Conservation (phyloP, 345 rosid species). For the Moricandia arvensis region DNA sequence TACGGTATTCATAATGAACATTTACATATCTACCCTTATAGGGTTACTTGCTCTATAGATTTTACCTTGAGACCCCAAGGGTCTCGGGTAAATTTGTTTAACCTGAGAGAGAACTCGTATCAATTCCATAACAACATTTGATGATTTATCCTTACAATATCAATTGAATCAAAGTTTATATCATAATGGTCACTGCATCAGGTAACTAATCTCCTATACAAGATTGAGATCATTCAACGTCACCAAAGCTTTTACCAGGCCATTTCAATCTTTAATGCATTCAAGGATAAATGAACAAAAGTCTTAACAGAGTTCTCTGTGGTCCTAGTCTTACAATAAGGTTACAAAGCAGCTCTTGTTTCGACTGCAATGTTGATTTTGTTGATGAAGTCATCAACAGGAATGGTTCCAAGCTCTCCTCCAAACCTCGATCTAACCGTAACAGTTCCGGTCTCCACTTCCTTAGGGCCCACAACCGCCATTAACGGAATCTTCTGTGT, state of each 20-base stretch:
- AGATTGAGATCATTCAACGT: neutral
- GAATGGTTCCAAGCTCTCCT: slow-evolving; percentile 84
- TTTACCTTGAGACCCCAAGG: no score
- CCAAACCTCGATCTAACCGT: slow-evolving; percentile 80
- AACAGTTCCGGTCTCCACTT: slow-evolving; percentile 66
- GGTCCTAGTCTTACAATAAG: slow-evolving; percentile 16
- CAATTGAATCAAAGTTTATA: no score
- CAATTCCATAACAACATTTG: no score
- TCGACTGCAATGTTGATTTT: slow-evolving; percentile 53
- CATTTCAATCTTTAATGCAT: neutral
- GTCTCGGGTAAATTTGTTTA: no score
- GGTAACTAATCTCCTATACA: neutral
- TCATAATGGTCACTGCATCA: neutral
- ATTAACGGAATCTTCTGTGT: slow-evolving; percentile 85
- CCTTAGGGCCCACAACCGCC: slow-evolving; percentile 94
- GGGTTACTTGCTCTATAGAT: no score
- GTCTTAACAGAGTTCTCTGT: slow-evolving; percentile 14
- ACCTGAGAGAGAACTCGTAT: no score
- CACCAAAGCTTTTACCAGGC: neutral
- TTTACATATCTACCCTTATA: no score
- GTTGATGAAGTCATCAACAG: slow-evolving; percentile 60
- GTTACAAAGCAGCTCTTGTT: slow-evolving; percentile 49
- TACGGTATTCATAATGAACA: no score
- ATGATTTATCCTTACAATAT: no score
- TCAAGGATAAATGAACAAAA: neutral